These are phyloP conservation scores for Schizochytrium sp. DNA, from an alignment of 108 stramenopile species.

Conservation along the genomic window DNA sequence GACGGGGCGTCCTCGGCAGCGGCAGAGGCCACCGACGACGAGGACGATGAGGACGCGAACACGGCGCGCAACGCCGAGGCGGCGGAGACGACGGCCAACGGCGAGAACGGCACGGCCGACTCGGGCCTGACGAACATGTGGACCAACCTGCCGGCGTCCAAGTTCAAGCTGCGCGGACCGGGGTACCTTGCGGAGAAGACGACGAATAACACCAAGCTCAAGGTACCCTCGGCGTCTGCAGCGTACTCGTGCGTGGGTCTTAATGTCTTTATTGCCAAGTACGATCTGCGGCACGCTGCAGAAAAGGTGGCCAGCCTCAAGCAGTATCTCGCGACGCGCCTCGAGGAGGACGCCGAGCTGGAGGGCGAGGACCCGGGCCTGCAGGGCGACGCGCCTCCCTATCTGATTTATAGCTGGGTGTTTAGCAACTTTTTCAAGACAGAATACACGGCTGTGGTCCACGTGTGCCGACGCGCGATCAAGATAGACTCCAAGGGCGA, in stretches of 20 bases:
- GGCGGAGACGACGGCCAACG: background rate
- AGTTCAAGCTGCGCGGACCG: background rate
- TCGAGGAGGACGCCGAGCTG: background rate
- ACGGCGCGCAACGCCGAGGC: background rate
- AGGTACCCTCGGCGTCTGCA: background rate
- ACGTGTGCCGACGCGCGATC: background rate
- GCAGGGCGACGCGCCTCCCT: slow-evolving; percentile 4
- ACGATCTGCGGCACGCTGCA: background rate
- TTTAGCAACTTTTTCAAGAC: slow-evolving; percentile 17
- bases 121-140: background rate
- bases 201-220: background rate
- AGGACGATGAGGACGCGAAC: background rate
- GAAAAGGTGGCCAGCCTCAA: background rate
- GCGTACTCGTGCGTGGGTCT: slow-evolving; percentile 5
- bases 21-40: too few relatives aligned
- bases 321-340: background rate
- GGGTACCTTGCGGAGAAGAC: background rate
- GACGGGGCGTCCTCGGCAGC: background rate
- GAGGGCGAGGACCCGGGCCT: background rate
- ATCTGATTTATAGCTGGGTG: background rate
- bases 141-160: background rate
- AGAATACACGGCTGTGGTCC: slow-evolving; percentile 2
- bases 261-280: background rate
- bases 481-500: background rate
- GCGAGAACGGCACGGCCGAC: background rate